A percentile compares a stretch with the other conserved stretches of the same genome.
phyloP scores from a whole-genome alignment of 2,329 filamentous ascomycete species.

The Fusarium sp. region DNA sequence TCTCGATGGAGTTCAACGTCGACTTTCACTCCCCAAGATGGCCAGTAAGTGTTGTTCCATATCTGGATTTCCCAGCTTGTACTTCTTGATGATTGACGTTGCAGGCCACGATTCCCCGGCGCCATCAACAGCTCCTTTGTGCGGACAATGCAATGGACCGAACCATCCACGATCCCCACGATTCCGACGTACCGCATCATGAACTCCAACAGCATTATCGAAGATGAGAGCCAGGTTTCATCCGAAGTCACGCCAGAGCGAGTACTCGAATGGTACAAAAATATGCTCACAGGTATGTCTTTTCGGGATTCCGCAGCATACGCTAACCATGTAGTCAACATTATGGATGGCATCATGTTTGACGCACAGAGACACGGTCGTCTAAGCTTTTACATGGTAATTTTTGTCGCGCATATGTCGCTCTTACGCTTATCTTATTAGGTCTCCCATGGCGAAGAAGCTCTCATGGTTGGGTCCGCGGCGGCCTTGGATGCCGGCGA shows the following conservation, averaged over 20 bases:
- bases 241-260: not conserved
- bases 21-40: not conserved
- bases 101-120: not conserved
- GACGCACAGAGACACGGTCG: constrained; percentile 90
- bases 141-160: constrained; percentile 15
- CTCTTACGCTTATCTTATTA: not conserved
- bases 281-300: constrained; percentile 23
- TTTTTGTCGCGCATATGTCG: not conserved
- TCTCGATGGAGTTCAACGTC: not conserved
- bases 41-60: not conserved
- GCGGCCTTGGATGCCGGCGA: constrained; percentile 79
- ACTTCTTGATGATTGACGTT: not conserved
- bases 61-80: not conserved
- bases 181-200: constrained; percentile 20
- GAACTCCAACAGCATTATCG: constrained; percentile 3
- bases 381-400: constrained; percentile 93
- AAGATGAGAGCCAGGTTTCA: not conserved
- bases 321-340: constrained; percentile 56
- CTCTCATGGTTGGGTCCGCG: constrained; percentile 85
- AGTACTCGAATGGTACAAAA: constrained; percentile 16
- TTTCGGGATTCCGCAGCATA: too few species aligned
- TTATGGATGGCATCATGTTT: constrained; percentile 95
- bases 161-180: not conserved
- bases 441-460: constrained; percentile 79
- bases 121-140: constrained; percentile 10